A percentile compares a stretch with the other conserved stretches of the same genome.
Conservation (phyloP, 2,329 filamentous ascomycete genomes). For the Cercospora sp. region DNA sequence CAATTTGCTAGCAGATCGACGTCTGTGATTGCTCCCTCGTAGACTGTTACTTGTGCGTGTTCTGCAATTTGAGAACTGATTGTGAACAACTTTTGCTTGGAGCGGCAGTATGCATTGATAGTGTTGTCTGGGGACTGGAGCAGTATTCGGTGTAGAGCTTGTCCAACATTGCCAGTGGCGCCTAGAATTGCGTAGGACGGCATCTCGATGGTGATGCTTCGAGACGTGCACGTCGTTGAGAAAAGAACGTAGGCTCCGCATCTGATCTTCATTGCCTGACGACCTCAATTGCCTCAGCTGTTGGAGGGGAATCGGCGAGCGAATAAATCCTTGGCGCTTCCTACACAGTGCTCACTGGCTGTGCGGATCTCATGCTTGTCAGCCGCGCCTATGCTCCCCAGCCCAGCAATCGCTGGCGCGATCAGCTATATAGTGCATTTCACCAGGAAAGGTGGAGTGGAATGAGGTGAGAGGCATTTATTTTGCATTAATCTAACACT, state of each 20-base stretch:
- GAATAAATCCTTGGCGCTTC: not conserved
- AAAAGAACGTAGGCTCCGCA: not conserved
- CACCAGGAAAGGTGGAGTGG: not conserved
- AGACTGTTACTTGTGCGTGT: conserved; percentile 36
- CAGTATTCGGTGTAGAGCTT: conserved; percentile 44
- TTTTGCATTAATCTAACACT: not conserved
- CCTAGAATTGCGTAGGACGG: conserved; percentile 28
- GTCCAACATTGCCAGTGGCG: conserved; percentile 46
- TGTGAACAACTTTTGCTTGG: conserved; percentile 42
- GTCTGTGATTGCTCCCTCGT: conserved; percentile 42
- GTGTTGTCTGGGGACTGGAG: conserved; percentile 36
- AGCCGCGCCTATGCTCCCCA: not conserved
- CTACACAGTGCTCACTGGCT: not conserved
- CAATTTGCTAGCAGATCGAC: conserved; percentile 42
- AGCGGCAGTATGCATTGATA: conserved; percentile 51
- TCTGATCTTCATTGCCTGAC: not conserved
- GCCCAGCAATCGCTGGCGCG: not conserved
- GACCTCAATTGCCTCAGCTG: not conserved
- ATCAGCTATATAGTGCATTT: not conserved
- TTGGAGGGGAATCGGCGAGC: not conserved
- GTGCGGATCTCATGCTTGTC: not conserved
- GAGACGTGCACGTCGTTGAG: not conserved
- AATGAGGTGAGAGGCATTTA: not conserved
- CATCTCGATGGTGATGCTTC: conserved; percentile 14
- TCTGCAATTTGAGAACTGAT: conserved; percentile 39